Evolutionary conservation across 1,284 basidiomycete species (phyloP).

Genomic region (Boletus semigastroideus): DNA sequence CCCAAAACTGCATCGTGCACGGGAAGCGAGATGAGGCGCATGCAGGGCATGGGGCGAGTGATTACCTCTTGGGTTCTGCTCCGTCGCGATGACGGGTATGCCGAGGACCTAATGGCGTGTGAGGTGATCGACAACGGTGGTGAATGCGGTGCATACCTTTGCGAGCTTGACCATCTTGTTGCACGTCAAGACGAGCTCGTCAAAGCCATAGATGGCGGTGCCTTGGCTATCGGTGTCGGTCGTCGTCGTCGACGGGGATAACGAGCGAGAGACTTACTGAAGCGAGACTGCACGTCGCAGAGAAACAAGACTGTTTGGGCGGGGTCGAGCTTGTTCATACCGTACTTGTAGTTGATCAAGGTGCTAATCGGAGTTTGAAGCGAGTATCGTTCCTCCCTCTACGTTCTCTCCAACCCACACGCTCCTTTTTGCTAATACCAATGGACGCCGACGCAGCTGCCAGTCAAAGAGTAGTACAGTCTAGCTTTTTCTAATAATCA

Average conservation of each 20-base stretch:
- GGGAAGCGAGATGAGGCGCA: conserved; percentile 8
- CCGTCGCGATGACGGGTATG: conserved; percentile 75
- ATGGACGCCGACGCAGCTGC: conserved; percentile 40
- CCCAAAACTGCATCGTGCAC: conserved; percentile 59
- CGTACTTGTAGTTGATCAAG: background rate
- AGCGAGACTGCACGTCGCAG: conserved; percentile 78
- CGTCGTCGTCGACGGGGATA: background rate
- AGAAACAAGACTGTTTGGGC: conserved; percentile 65
- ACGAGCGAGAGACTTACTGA: conserved; percentile 51
- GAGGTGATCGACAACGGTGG: background rate
- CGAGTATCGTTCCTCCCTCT: conserved; percentile 1
- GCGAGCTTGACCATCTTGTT: conserved; percentile 80
- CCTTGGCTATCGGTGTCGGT: conserved; percentile 24
- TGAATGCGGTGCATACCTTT: conserved; percentile 44
- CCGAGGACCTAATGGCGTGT: conserved; percentile 50
- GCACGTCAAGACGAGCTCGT: conserved; percentile 64
- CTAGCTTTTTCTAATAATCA: too few species aligned
- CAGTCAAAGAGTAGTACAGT: conserved; percentile 42
- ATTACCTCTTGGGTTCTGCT: conserved; percentile 80
- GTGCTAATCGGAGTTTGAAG: conserved; percentile 5
- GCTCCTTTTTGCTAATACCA: conserved; percentile 33
- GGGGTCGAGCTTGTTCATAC: conserved; percentile 30
- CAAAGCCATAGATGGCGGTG: conserved; percentile 63
- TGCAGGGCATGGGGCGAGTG: background rate
- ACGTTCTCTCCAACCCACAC: conserved; percentile 32